Conservation (phyloP, 78 protist species). For the Isochrysis galbana region DNA sequence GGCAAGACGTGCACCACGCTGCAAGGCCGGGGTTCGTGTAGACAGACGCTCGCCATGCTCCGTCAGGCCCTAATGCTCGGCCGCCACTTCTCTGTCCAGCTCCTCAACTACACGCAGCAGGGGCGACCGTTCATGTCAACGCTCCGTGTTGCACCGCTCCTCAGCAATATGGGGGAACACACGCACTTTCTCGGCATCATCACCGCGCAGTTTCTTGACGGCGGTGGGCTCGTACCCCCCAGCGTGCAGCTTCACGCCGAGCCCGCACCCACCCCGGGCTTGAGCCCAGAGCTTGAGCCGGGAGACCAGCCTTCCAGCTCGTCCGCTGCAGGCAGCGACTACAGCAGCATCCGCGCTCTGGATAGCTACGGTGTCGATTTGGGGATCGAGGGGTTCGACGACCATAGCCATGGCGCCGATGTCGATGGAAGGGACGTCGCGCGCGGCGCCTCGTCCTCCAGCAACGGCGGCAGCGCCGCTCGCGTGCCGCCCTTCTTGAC, state of each 20-base stretch:
- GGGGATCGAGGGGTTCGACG: too few species aligned
- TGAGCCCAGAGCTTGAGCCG: not conserved
- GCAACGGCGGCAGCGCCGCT: not conserved
- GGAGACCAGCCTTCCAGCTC: not conserved
- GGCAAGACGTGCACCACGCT: not conserved
- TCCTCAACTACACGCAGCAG: not conserved
- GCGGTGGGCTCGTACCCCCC: not conserved
- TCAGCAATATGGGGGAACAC: not conserved
- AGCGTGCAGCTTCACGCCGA: not conserved
- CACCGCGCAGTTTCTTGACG: not conserved
- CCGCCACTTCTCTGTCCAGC: not conserved
- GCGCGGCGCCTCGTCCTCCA: not conserved
- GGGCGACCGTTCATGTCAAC: not conserved
- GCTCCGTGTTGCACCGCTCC: not conserved
- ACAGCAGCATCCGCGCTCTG: not conserved
- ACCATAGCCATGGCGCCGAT: too few species aligned
- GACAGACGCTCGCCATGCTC: not conserved
- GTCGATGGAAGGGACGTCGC: not conserved
- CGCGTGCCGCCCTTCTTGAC: slow-evolving; percentile 7
- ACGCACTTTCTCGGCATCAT: not conserved
- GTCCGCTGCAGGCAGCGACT: not conserved
- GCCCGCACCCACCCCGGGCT: not conserved
- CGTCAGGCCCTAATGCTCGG: not conserved
- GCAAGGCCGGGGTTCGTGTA: not conserved
- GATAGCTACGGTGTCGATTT: too few species aligned